Evolutionary conservation across 1,139 yeast species (phyloP), one percentile per base, ranked within the genome.

Genomic region (Pichia kudriavzevii): DNA sequence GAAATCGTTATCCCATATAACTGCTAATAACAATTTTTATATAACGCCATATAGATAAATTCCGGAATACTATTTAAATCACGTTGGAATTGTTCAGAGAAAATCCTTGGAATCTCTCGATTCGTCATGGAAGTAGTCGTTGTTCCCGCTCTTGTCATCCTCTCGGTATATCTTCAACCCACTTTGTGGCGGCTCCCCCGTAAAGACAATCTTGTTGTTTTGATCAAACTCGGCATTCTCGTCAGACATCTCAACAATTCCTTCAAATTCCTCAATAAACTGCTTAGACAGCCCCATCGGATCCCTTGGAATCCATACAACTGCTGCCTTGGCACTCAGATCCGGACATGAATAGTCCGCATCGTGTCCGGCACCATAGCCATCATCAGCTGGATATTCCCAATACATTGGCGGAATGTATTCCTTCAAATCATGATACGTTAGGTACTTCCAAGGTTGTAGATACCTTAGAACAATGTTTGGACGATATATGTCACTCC

Each of bases 161-260:
- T 22, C 14, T 4, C 11, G 26, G 7, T 23, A 25, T 5, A 15
- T 3, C 4, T 8, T 14, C 18, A 32, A 19, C 7, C 11, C 34
- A n/a, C n/a, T n/a, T n/a, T n/a, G n/a, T 12, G 91, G 91, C 26
- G 91, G 88, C 36, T 74, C 70, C 30, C 79, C 84, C 28, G 69
- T 63, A 53, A 66, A 79, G 2, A 56, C 60, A 19, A 71, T 53
- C 22, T 61, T 58, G 19, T 79, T 78, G 60, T 75, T 74, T 25
- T 69, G 78, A 49, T 75, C 64, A 47, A 64, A 75, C 11, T 50
- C 55, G 7, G 87, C 75, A 45, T 71, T 66, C 22, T 64, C 75
- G 52, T 79, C 80, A 36, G 68, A 61, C 14, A 77, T 78, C 39
- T 71, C 70, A 26, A 79, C 75, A 29, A 68, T 60, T 30, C 69